These are phyloP conservation scores for Schizochytrium sp. DNA, from an alignment of 108 stramenopile species.

Conservation along the genomic window DNA sequence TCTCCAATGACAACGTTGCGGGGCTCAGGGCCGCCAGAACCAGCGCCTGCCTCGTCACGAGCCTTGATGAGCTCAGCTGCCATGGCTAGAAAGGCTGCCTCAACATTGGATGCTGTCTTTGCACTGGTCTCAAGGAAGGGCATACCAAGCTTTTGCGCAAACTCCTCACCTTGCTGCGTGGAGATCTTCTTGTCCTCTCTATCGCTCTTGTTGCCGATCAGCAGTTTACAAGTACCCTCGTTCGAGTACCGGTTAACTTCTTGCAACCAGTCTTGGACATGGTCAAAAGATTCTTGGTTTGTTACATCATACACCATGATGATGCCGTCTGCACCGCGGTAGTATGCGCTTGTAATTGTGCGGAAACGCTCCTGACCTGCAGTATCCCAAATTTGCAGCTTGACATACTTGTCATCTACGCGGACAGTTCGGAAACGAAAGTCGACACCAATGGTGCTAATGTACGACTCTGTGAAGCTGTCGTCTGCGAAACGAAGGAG, in stretches of 20 bases:
- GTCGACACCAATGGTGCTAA: constrained; percentile 99
- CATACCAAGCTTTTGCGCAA: constrained; percentile 94
- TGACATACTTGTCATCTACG: constrained; percentile 89
- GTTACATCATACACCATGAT: constrained; percentile 97
- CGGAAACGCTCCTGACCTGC: constrained; percentile 96
- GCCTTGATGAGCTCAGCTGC: constrained; percentile 90
- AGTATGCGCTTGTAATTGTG: constrained; percentile 92
- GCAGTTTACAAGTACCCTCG: constrained; percentile 92
- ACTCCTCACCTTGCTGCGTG: constrained; percentile 90
- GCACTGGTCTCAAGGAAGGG: constrained; percentile 97
- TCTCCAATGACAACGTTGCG: constrained; percentile 56
- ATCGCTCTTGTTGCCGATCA: constrained; percentile 96
- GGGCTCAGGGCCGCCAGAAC: constrained; percentile 42
- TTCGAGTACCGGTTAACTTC: constrained; percentile 97
- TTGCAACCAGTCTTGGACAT: constrained; percentile 97
- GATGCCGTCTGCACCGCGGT: constrained; percentile 96
- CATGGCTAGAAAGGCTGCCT: constrained; percentile 97
- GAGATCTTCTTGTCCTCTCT: constrained; percentile 89
- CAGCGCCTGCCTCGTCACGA: constrained; percentile 49
- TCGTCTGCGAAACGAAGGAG: constrained; percentile 99
- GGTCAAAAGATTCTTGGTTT: constrained; percentile 93
- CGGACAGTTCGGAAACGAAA: constrained; percentile 96
- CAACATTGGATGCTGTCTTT: constrained; percentile 94
- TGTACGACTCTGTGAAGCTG: constrained; percentile 97
- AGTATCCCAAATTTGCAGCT: constrained; percentile 91